Evolutionary conservation across 768 basidiomycete species (phyloP).

Genomic region (Royoungia palumana): DNA sequence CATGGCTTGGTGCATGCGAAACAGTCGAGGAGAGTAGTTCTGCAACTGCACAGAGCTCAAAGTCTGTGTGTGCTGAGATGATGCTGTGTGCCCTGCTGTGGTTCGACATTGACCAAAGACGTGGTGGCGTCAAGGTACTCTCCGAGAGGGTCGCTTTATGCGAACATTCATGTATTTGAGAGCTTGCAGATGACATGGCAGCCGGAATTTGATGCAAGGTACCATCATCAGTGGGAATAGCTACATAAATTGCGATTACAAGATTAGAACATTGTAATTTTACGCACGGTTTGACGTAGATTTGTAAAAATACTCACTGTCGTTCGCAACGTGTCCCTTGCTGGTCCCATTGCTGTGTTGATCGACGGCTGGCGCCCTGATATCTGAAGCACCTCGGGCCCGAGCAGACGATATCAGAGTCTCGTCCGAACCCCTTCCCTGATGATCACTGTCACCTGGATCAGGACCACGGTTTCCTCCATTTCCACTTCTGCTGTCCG

Average conservation of each 20-base stretch:
- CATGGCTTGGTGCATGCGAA: conserved; percentile 19
- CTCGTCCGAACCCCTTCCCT: conserved; percentile 34
- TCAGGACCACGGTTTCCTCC: conserved; percentile 36
- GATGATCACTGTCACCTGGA: conserved; percentile 36
- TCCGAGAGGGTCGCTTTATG: conserved; percentile 26
- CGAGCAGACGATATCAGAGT: conserved; percentile 32
- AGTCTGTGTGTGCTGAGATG: conserved; percentile 47
- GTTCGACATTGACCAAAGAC: conserved; percentile 21
- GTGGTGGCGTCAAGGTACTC: conserved; percentile 23
- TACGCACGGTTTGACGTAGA: conserved; percentile 19
- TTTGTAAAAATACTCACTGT: conserved; percentile 28
- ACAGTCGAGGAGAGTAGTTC: conserved; percentile 42
- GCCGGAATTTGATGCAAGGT: conserved; percentile 13
- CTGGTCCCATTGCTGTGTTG: conserved; percentile 23
- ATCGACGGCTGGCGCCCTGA: conserved; percentile 36
- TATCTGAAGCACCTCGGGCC: conserved; percentile 72
- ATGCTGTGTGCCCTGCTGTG: conserved; percentile 37
- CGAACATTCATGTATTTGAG: conserved; percentile 14
- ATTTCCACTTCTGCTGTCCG: conserved; percentile 46
- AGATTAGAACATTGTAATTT: conserved; percentile 24
- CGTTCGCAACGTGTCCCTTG: conserved; percentile 19
- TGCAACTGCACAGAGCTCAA: conserved; percentile 49
- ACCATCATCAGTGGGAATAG: conserved; percentile 18
- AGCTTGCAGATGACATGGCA: conserved; percentile 5
- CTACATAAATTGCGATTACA: conserved; percentile 19